phyloP scores from a whole-genome alignment of 2,329 filamentous ascomycete species.

The Lasiodiplodia gonubiensis region DNA sequence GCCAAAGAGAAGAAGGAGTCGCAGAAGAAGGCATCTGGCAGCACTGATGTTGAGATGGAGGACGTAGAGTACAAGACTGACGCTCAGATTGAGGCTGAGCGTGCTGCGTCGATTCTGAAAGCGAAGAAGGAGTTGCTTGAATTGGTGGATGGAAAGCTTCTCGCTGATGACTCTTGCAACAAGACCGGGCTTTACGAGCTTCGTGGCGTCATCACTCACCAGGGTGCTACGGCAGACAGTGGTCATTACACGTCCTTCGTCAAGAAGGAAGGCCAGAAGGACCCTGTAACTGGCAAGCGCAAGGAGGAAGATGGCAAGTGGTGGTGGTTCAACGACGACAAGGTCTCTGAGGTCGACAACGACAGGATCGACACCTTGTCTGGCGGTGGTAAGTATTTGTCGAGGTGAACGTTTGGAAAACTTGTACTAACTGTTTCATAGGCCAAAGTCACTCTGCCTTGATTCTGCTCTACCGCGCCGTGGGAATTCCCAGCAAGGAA shows the following conservation, averaged over 20 bases:
- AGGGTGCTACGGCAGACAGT: conserved; percentile 94
- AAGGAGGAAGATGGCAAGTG: conserved; percentile 89
- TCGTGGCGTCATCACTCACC: conserved; percentile 91
- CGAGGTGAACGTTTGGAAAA: background rate
- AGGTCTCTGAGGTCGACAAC: conserved; percentile 86
- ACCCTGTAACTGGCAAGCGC: conserved; percentile 76
- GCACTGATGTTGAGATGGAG: conserved; percentile 71
- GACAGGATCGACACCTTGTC: conserved; percentile 91
- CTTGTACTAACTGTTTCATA: conserved; percentile 37
- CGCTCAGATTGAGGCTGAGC: conserved; percentile 87
- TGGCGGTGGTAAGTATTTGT: conserved; percentile 71
- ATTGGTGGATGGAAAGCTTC: conserved; percentile 76
- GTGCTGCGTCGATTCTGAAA: conserved; percentile 71
- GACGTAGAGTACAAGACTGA: conserved; percentile 87
- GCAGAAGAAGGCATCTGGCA: conserved; percentile 60
- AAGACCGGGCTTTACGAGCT: conserved; percentile 96
- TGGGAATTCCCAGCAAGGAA: conserved; percentile 51
- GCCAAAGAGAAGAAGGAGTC: conserved; percentile 54
- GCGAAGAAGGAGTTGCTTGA: conserved; percentile 88
- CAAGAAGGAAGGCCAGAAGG: conserved; percentile 80
- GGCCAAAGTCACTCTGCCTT: conserved; percentile 81
- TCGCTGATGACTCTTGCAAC: conserved; percentile 81
- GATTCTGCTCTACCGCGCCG: conserved; percentile 78
- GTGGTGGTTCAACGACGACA: conserved; percentile 99
- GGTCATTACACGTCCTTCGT: conserved; percentile 98